Evolutionary conservation across 2,329 filamentous ascomycete species (phyloP).

Genomic region (Fusarium sp.): DNA sequence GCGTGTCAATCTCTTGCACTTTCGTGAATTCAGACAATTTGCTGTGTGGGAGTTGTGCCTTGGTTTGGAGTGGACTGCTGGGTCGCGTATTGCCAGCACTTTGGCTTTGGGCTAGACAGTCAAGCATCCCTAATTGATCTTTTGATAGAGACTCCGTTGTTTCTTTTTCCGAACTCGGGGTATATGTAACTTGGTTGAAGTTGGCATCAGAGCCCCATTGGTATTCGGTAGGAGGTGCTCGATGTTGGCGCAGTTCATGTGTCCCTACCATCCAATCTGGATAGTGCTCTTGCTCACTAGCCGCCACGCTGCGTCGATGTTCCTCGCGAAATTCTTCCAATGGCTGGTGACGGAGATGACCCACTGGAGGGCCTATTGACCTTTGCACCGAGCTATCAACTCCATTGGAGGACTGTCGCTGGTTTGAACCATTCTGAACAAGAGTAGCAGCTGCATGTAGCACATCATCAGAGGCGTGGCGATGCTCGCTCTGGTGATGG

Average conservation of each 20-base stretch:
- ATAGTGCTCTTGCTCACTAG: conserved; percentile 53
- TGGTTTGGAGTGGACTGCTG: conserved; percentile 62
- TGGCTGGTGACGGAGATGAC: conserved; percentile 57
- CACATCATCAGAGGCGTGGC: conserved; percentile 64
- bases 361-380: conserved; percentile 52
- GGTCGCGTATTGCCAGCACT: conserved; percentile 71
- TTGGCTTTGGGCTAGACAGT: conserved; percentile 66
- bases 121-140: conserved; percentile 66
- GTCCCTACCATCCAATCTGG: conserved; percentile 57
- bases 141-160: conserved; percentile 68
- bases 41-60: conserved; percentile 25
- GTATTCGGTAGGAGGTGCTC: conserved; percentile 59
- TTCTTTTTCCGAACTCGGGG: conserved; percentile 66
- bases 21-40: conserved; percentile 43
- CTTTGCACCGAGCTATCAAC: conserved; percentile 42
- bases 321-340: conserved; percentile 58
- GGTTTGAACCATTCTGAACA: conserved; percentile 57
- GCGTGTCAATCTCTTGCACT: conserved; percentile 55
- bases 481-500: conserved; percentile 47
- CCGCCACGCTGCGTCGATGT: conserved; percentile 50
- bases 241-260: conserved; percentile 46
- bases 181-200: conserved; percentile 69
- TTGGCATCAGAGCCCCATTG: conserved; percentile 77
- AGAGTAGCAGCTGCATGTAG: conserved; percentile 66
- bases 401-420: conserved; percentile 42